Evolutionary conservation across 2,329 filamentous ascomycete genomes (phyloP).

Genomic region (Aspergillus sp.): DNA sequence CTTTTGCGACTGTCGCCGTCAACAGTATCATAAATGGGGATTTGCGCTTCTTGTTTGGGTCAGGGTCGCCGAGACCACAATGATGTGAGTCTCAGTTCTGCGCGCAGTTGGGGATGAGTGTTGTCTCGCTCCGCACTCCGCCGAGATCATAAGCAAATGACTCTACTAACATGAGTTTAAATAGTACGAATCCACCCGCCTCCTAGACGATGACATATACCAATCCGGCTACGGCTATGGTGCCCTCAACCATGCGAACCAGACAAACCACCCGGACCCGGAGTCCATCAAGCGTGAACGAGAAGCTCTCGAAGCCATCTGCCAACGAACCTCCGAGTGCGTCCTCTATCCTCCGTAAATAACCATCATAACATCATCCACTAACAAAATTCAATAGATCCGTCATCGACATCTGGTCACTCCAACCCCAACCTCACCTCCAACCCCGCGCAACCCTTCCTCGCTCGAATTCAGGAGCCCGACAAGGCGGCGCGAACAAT

Average conservation of each 20-base stretch:
- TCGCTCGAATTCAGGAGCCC: constrained; percentile 7
- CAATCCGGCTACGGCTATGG: constrained; percentile 40
- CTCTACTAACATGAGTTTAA: constrained; percentile 6
- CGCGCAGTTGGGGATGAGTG: neutral
- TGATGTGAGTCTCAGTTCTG: constrained; percentile 23
- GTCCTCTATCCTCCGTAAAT: constrained; percentile 6
- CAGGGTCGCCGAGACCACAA: constrained; percentile 30
- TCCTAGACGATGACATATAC: constrained; percentile 41
- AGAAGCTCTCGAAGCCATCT: constrained; percentile 41
- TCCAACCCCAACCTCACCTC: constrained; percentile 37
- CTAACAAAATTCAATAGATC: constrained; percentile 22
- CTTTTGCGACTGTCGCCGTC: constrained; percentile 2
- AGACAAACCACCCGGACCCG: constrained; percentile 34
- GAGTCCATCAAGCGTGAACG: constrained; percentile 38
- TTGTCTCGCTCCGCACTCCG: neutral
- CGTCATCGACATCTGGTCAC: constrained; percentile 40
- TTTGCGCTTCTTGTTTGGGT: constrained; percentile 40
- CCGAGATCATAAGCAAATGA: neutral
- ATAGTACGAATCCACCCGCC: constrained; percentile 36
- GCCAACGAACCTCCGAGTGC: constrained; percentile 43
- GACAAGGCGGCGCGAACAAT: neutral
- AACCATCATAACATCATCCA: neutral
- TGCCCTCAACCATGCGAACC: constrained; percentile 30
- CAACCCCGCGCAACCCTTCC: constrained; percentile 32
- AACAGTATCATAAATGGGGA: constrained; percentile 32